A percentile compares a stretch with the other conserved stretches of the same genome.
phyloP scores from a whole-genome alignment of 345 rosid genomes.

The Citrus australasica region DNA sequence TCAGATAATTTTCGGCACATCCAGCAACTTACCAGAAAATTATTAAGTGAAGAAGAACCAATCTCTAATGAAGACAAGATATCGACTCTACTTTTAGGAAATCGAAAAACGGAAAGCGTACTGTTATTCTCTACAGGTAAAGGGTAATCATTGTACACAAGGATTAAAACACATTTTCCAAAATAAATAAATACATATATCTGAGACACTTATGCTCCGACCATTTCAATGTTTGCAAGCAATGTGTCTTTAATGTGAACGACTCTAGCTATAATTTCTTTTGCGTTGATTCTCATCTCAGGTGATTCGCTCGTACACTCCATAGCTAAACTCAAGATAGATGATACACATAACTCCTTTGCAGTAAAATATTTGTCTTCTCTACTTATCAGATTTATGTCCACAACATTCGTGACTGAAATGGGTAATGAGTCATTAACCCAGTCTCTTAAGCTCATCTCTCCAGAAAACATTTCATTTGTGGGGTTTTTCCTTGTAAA shows the following conservation, averaged over 20 bases:
- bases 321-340: not conserved
- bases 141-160: too few species aligned
- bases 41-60: too few species aligned
- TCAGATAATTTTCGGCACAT: too few species aligned
- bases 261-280: not conserved
- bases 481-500: slow-evolving; percentile 3
- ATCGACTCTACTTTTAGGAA: too few species aligned
- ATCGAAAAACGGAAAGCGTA: too few species aligned
- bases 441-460: not conserved
- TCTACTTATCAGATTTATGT: not conserved
- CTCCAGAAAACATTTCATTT: not conserved
- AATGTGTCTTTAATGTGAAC: not conserved
- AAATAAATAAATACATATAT: too few species aligned
- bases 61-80: too few species aligned
- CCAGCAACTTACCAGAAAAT: too few species aligned
- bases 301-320: not conserved
- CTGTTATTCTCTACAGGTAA: too few species aligned
- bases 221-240: not conserved
- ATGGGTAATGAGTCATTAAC: slow-evolving; percentile 3
- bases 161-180: too few species aligned
- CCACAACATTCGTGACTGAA: not conserved
- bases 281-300: not conserved
- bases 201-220: too few species aligned
- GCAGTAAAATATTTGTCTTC: not conserved
- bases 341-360: not conserved